These are phyloP conservation scores for Mycosphaerelloides madeirae DNA, from an alignment of 2,329 filamentous ascomycete species.

Conservation along the genomic window DNA sequence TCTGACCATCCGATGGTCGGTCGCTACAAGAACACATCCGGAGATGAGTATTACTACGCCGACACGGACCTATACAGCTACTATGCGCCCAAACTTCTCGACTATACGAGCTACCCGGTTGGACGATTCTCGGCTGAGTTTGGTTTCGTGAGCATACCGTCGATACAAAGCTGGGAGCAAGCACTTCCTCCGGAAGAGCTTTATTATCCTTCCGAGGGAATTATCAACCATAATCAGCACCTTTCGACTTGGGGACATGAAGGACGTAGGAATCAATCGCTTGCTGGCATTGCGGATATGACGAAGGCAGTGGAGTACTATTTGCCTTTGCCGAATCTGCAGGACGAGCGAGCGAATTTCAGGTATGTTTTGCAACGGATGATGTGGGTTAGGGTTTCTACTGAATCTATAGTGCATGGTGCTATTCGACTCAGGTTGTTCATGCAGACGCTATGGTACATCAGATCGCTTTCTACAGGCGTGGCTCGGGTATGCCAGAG, in stretches of 20 bases:
- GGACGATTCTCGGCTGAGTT: conserved; percentile 1
- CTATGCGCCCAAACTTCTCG: not conserved
- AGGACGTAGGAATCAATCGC: conserved; percentile 44
- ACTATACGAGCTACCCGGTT: not conserved
- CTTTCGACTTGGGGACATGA: conserved; percentile 47
- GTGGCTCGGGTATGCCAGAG: conserved; percentile 53
- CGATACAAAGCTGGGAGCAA: conserved; percentile 53
- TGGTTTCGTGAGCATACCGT: conserved; percentile 46
- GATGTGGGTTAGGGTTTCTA: not conserved
- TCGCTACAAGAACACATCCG: not conserved
- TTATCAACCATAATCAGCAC: conserved; percentile 55
- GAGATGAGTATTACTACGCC: not conserved
- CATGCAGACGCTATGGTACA: conserved; percentile 58
- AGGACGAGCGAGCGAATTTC: conserved; percentile 53
- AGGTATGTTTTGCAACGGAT: conserved; percentile 25
- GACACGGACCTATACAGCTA: conserved; percentile 1
- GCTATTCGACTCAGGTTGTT: conserved; percentile 57
- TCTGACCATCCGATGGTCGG: not conserved
- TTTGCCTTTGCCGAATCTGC: conserved; percentile 52
- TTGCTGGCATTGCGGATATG: conserved; percentile 54
- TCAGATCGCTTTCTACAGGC: conserved; percentile 57
- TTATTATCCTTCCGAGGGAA: conserved; percentile 51
- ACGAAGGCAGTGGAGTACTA: conserved; percentile 51
- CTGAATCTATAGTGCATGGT: conserved; percentile 44
- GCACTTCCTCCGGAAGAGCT: conserved; percentile 48